A percentile compares a stretch with the other conserved stretches of the same genome.
These are phyloP conservation scores for Aschersonia sp. DNA, from an alignment of 2,329 filamentous ascomycete genomes.

Conservation along the genomic window DNA sequence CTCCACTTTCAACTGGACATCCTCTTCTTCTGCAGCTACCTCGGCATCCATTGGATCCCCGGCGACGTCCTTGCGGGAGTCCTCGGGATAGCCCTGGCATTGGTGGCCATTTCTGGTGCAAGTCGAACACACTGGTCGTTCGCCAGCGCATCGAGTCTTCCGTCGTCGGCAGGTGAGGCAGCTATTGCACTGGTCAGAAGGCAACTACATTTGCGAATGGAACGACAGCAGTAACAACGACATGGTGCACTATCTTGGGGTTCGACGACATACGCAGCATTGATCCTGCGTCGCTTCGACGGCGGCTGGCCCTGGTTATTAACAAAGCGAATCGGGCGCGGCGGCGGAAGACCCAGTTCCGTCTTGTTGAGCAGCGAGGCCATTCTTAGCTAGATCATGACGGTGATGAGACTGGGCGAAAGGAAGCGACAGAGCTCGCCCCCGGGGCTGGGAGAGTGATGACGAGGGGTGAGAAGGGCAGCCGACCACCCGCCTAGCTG, in stretches of 20 bases:
- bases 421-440: neutral
- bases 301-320: constrained; percentile 71
- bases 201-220: neutral
- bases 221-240: neutral
- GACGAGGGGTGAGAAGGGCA: neutral
- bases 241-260: neutral
- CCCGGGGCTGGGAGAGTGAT: neutral
- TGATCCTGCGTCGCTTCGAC: constrained; percentile 64
- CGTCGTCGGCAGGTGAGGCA: constrained; percentile 62
- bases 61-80: constrained; percentile 26
- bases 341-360: constrained; percentile 27
- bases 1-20: neutral
- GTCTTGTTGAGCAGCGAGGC: constrained; percentile 27
- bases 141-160: constrained; percentile 62
- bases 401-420: constrained; percentile 7
- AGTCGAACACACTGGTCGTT: constrained; percentile 57
- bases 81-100: constrained; percentile 53
- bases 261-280: constrained; percentile 49
- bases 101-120: constrained; percentile 57
- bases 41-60: constrained; percentile 10
- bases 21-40: constrained; percentile 5
- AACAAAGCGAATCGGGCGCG: constrained; percentile 58
- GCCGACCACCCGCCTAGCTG: neutral
- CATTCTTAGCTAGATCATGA: constrained; percentile 27
- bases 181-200: constrained; percentile 21